Evolutionary conservation across 1,284 basidiomycete species (phyloP).

Genomic region (Earliella scabrosa): DNA sequence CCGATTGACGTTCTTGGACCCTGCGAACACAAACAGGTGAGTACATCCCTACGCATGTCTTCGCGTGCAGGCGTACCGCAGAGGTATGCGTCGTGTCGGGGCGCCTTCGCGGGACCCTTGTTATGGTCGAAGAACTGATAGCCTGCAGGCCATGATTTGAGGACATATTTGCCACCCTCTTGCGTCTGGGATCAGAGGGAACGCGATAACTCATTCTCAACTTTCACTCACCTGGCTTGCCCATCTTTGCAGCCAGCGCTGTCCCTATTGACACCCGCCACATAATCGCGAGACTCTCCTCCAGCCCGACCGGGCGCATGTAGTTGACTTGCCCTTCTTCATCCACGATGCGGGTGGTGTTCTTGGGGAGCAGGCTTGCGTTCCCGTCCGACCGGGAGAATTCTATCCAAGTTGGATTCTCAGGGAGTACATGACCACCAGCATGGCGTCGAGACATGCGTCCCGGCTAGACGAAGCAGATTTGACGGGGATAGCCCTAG

Average conservation of each 20-base stretch:
- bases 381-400: constrained; percentile 69
- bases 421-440: constrained; percentile 41
- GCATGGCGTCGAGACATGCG: constrained; percentile 18
- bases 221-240: constrained; percentile 49
- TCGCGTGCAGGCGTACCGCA: constrained; percentile 54
- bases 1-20: constrained; percentile 46
- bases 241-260: constrained; percentile 56
- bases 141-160: constrained; percentile 65
- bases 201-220: too few relatives aligned
- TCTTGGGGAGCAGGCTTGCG: constrained; percentile 53
- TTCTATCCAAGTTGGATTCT: constrained; percentile 56
- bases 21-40: constrained; percentile 30
- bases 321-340: constrained; percentile 69
- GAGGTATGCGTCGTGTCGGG: constrained; percentile 79
- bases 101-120: constrained; percentile 55
- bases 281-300: constrained; percentile 53
- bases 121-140: constrained; percentile 79
- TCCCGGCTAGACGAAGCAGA: background rate
- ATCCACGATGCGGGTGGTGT: constrained; percentile 57
- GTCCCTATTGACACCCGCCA: constrained; percentile 66
- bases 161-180: constrained; percentile 62
- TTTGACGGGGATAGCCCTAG: background rate
- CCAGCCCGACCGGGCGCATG: constrained; percentile 55
- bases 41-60: background rate
- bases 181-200: background rate